phyloP scores from a whole-genome alignment of 192 early-diverging fungal genomes.

The Phycomyces blakesleeanus region DNA sequence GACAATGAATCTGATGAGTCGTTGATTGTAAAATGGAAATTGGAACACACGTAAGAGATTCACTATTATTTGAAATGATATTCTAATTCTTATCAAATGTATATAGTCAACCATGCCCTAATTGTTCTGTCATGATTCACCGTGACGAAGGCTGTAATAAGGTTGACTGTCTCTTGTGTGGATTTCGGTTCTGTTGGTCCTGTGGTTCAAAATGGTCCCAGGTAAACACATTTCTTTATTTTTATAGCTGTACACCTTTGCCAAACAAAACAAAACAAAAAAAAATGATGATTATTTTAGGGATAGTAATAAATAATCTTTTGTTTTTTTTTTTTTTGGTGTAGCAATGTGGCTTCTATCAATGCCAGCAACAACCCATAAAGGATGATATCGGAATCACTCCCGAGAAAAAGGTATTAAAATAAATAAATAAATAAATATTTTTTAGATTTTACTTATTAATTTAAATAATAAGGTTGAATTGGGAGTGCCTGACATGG shows the following conservation, averaged over 20 bases:
- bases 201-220: constrained; percentile 55
- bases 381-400: no score
- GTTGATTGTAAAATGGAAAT: constrained; percentile 33
- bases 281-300: no score
- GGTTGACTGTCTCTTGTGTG: constrained; percentile 64
- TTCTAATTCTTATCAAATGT: no score
- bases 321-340: background rate
- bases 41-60: constrained; percentile 30
- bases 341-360: constrained; percentile 59
- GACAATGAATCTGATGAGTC: constrained; percentile 9
- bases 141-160: constrained; percentile 72
- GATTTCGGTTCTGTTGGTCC: constrained; percentile 66
- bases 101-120: constrained; percentile 54
- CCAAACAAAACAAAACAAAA: background rate
- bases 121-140: constrained; percentile 61
- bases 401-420: no score
- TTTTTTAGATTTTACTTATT: background rate
- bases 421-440: background rate
- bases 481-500: constrained; percentile 62
- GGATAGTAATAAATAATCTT: no score
- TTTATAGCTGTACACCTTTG: background rate
- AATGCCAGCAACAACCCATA: constrained; percentile 38
- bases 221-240: constrained; percentile 15
- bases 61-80: no score
- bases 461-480: constrained; percentile 40